Conservation (phyloP, 148 eudicot genomes). For the Arctostaphylos glauca region DNA sequence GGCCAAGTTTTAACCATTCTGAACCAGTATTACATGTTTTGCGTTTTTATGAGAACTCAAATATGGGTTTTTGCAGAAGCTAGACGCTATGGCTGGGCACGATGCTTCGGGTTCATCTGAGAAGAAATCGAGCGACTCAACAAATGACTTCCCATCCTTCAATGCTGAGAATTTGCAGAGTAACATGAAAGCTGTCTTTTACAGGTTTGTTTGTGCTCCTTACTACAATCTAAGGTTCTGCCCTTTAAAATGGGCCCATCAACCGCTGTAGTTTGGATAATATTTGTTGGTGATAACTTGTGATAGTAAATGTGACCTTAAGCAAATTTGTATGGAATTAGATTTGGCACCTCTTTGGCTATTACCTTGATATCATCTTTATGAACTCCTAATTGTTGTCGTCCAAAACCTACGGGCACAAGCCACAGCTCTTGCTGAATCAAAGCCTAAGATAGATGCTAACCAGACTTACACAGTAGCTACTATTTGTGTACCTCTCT, state of each 20-base stretch:
- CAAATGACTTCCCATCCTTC: slow-evolving; percentile 55
- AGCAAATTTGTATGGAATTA: neutral
- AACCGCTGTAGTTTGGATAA: neutral
- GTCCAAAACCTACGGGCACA: neutral
- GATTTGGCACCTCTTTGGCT: neutral
- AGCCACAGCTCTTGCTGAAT: too few species aligned
- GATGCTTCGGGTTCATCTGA: slow-evolving; percentile 48
- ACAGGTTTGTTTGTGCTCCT: slow-evolving; percentile 51
- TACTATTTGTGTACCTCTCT: too few species aligned
- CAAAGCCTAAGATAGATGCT: too few species aligned
- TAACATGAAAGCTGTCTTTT: slow-evolving; percentile 66
- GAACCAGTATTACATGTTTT: neutral
- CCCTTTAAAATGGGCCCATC: neutral
- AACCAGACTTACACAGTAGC: too few species aligned
- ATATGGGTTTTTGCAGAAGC: neutral
- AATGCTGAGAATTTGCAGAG: slow-evolving; percentile 81
- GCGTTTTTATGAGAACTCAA: neutral
- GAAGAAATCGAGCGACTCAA: slow-evolving; percentile 50
- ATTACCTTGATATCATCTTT: neutral
- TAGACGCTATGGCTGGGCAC: slow-evolving; percentile 57
- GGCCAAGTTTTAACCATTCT: too few species aligned
- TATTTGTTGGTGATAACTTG: neutral
- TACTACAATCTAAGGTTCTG: slow-evolving; percentile 2
- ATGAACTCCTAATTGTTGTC: neutral
- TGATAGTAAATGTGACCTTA: neutral